Conservation (phyloP, 306 rosid species). For the Geum urbanum region DNA sequence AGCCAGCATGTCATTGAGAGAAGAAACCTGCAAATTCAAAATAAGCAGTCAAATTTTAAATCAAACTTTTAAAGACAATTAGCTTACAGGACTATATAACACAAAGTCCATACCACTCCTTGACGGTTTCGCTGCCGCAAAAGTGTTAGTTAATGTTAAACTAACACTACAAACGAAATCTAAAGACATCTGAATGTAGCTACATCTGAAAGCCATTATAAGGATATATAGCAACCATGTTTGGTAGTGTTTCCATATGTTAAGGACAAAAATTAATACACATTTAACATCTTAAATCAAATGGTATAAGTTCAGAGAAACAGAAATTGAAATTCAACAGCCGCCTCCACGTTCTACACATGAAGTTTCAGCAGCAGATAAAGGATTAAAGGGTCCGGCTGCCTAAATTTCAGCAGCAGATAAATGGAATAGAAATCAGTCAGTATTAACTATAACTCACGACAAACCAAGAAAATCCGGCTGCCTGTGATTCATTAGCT, state of each 20-base stretch:
- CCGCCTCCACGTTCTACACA: too few species aligned
- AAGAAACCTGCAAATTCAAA: constrained; percentile 41
- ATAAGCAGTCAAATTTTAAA: constrained; percentile 2
- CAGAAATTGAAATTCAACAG: too few species aligned
- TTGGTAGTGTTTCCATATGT: too few species aligned
- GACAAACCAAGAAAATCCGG: constrained; percentile 3
- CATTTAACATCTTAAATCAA: too few species aligned
- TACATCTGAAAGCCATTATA: too few species aligned
- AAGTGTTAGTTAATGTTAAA: too few species aligned
- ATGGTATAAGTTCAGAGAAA: too few species aligned
- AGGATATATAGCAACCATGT: too few species aligned
- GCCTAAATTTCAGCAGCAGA: constrained; percentile 69
- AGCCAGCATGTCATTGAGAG: constrained; percentile 59
- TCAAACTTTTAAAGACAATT: not conserved
- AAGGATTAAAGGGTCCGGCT: constrained; percentile 93
- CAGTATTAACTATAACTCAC: not conserved
- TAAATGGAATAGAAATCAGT: constrained; percentile 18
- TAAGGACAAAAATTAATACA: too few species aligned
- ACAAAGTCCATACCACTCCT: constrained; percentile 62
- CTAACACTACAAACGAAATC: too few species aligned
- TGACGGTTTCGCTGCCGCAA: constrained; percentile 71
- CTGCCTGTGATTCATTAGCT: constrained; percentile 8
- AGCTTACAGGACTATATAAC: not conserved
- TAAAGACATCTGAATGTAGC: too few species aligned
- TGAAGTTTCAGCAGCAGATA: constrained; percentile 81